Percentiles rank a stretch among this genome's conserved stretches.
These are phyloP conservation scores for Steccherinum ochraceum DNA, from an alignment of 768 basidiomycete species.

Conservation along the genomic window DNA sequence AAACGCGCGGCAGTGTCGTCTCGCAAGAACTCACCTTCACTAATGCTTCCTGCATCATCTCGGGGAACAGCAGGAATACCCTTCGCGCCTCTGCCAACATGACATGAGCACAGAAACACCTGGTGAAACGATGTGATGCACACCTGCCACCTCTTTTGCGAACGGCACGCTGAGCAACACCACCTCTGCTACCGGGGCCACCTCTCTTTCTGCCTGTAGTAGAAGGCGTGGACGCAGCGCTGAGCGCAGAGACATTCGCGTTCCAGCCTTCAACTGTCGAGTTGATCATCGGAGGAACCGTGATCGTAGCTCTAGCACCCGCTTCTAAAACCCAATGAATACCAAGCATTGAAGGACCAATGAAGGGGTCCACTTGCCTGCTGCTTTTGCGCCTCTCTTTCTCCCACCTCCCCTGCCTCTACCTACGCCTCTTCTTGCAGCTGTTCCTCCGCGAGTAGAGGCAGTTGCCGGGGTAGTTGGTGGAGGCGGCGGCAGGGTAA, in stretches of 20 bases:
- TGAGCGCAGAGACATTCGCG: conserved; percentile 8
- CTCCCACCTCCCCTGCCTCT: conserved; percentile 30
- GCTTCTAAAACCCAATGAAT: not conserved
- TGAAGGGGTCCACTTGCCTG: conserved; percentile 30
- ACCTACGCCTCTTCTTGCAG: conserved; percentile 33
- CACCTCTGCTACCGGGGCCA: conserved; percentile 16
- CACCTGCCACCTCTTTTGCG: conserved; percentile 27
- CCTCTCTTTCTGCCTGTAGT: conserved; percentile 18
- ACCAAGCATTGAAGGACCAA: conserved; percentile 27
- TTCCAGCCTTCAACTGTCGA: conserved; percentile 8
- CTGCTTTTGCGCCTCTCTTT: conserved; percentile 6
- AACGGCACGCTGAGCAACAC: conserved; percentile 20
- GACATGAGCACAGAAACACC: conserved; percentile 1
- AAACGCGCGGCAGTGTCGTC: not conserved
- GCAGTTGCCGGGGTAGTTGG: conserved; percentile 3
- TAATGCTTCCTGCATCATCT: conserved; percentile 47
- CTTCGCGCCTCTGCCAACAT: conserved; percentile 12
- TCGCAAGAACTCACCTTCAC: conserved; percentile 45
- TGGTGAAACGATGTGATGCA: conserved; percentile 8
- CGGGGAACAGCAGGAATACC: conserved; percentile 17
- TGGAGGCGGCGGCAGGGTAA: not conserved
- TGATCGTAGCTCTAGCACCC: conserved; percentile 5
- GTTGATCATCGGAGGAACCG: not conserved
- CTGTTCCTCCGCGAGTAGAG: conserved; percentile 14
- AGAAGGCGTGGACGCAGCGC: conserved; percentile 6